Conservation (phyloP, 345 rosid species). For the Zanthoxylum bungeanum region DNA sequence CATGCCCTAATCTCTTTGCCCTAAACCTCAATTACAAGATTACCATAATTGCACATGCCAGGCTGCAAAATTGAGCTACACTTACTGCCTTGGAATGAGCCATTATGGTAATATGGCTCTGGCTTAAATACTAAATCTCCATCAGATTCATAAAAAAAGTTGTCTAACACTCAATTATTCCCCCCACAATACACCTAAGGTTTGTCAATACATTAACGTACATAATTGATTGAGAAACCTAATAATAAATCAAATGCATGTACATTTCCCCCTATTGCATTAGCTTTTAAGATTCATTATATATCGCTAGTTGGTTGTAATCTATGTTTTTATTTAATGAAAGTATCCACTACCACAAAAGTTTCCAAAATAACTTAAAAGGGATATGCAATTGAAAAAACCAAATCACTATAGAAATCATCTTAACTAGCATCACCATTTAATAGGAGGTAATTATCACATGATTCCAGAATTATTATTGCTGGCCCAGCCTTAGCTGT, state of each 20-base stretch:
- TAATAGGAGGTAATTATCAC: constrained; percentile 3
- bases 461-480: constrained; percentile 21
- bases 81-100: not conserved
- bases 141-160: not conserved
- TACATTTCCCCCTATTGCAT: not conserved
- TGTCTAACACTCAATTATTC: not conserved
- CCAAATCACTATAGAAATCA: not conserved
- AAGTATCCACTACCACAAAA: not conserved
- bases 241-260: not conserved
- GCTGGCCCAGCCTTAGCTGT: constrained; percentile 16
- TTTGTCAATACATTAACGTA: not conserved
- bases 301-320: not conserved
- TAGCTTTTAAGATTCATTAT: not conserved
- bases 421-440: not conserved
- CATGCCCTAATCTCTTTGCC: not conserved
- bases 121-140: not conserved
- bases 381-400: not conserved
- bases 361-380: not conserved
- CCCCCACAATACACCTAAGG: not conserved
- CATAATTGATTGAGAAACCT: not conserved
- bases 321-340: not conserved
- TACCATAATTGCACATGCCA: not conserved
- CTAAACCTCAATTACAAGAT: not conserved
- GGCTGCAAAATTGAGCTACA: not conserved
- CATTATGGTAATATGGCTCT: not conserved